These are phyloP conservation scores for Ceriops zippeliana DNA, from an alignment of 345 rosid species.

Conservation along the genomic window DNA sequence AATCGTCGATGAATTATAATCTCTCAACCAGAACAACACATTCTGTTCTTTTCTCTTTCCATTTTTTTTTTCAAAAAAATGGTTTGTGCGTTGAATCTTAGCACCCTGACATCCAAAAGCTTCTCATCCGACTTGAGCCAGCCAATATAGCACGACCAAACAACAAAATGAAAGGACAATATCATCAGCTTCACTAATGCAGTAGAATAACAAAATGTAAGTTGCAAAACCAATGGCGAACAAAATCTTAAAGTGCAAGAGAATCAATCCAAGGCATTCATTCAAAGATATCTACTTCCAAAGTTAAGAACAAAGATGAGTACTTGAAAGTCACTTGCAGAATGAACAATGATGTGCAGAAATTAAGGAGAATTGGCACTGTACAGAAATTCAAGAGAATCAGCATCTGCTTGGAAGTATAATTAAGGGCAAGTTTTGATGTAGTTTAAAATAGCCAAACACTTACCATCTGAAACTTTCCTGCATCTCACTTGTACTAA, in stretches of 20 bases:
- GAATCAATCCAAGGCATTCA: not conserved
- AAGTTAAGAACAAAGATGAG: not conserved
- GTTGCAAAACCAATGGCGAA: too few species aligned
- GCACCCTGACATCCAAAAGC: too few species aligned
- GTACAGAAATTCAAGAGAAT: not conserved
- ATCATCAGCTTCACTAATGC: too few species aligned
- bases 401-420: slow-evolving; percentile 1
- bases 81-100: too few species aligned
- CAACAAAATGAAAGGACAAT: too few species aligned
- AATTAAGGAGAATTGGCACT: not conserved
- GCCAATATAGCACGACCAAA: too few species aligned
- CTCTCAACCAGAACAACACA: too few species aligned
- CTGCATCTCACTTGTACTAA: slow-evolving; percentile 19
- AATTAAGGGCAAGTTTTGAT: slow-evolving; percentile 10
- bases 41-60: too few species aligned
- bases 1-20: too few species aligned
- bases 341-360: not conserved
- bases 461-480: slow-evolving; percentile 29
- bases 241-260: not conserved
- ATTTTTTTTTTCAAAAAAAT: too few species aligned
- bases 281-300: not conserved
- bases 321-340: not conserved
- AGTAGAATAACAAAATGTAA: too few species aligned
- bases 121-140: too few species aligned
- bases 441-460: slow-evolving; percentile 9